Percentiles rank a stretch among this genome's conserved stretches.
Evolutionary conservation across 495 filamentous ascomycete genomes (phyloP).

Genomic region (Talaromyces wortmannii): DNA sequence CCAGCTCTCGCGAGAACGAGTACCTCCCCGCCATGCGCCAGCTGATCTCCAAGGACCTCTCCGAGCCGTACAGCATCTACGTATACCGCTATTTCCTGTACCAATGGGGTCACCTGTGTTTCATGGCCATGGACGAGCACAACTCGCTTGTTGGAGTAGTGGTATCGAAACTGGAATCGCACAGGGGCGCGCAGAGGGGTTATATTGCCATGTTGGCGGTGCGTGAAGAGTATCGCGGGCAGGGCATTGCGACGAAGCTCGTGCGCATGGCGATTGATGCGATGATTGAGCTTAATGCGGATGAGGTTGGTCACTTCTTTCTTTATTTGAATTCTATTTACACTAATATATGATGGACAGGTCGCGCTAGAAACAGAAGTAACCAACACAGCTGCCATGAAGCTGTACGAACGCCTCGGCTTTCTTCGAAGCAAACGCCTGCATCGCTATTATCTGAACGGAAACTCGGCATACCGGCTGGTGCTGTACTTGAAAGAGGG

Average conservation of each 20-base stretch:
- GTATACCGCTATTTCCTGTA: slow-evolving; percentile 98
- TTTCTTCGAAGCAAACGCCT: slow-evolving; percentile 90
- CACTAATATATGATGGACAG: slow-evolving; percentile 21
- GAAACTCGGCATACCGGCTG: slow-evolving; percentile 87
- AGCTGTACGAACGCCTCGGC: slow-evolving; percentile 87
- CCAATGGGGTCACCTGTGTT: slow-evolving; percentile 96
- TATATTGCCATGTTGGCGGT: slow-evolving; percentile 99
- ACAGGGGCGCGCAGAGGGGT: slow-evolving; percentile 72
- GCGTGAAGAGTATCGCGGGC: slow-evolving; percentile 65
- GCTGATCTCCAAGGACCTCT: slow-evolving; percentile 93
- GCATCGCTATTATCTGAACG: slow-evolving; percentile 95
- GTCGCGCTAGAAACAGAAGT: slow-evolving; percentile 96
- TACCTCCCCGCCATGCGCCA: slow-evolving; percentile 86
- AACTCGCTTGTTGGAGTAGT: slow-evolving; percentile 72
- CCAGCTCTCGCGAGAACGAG: slow-evolving; percentile 64
- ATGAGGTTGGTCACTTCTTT: too few relatives aligned
- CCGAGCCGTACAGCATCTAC: slow-evolving; percentile 99
- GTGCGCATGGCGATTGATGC: slow-evolving; percentile 88
- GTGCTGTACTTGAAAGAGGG: slow-evolving; percentile 74
- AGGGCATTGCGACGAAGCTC: slow-evolving; percentile 85
- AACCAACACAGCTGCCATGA: slow-evolving; percentile 85
- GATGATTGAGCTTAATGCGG: slow-evolving; percentile 77
- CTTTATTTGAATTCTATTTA: slow-evolving; percentile 11
- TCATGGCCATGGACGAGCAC: slow-evolving; percentile 66
- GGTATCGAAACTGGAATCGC: slow-evolving; percentile 91